Percentiles rank a stretch among this genome's conserved stretches.
These are phyloP conservation scores for Brettanomyces anomalus DNA, from an alignment of 805 yeast genomes.

Conservation along the genomic window DNA sequence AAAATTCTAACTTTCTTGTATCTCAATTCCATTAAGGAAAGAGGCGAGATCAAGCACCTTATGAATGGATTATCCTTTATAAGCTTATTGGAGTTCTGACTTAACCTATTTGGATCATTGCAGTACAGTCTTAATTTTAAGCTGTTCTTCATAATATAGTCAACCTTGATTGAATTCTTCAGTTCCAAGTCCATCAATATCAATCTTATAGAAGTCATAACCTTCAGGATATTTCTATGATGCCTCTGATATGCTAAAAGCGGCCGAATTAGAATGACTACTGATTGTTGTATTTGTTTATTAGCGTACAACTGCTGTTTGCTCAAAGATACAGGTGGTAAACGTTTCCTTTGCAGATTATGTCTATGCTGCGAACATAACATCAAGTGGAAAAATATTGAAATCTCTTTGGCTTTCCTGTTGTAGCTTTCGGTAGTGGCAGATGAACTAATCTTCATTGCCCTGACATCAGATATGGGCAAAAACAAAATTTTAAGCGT, in stretches of 20 bases:
- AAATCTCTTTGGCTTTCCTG: conserved; percentile 43
- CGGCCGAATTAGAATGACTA: conserved; percentile 3
- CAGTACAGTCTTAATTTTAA: conserved; percentile 9
- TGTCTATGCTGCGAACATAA: conserved; percentile 49
- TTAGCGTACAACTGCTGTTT: conserved; percentile 16
- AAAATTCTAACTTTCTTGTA: conserved; percentile 3
- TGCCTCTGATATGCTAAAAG: conserved; percentile 48
- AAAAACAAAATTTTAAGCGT: conserved; percentile 57
- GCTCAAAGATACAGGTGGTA: conserved; percentile 38
- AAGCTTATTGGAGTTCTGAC: background rate
- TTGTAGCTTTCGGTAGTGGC: conserved; percentile 12
- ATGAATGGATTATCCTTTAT: conserved; percentile 11
- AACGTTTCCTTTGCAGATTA: conserved; percentile 33
- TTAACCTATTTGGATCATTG: conserved; percentile 12
- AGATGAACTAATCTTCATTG: too few species aligned
- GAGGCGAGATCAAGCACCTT: conserved; percentile 14
- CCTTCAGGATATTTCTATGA: conserved; percentile 31
- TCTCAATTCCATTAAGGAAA: conserved; percentile 10
- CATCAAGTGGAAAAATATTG: conserved; percentile 47
- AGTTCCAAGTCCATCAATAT: conserved; percentile 6
- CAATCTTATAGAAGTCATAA: conserved; percentile 19
- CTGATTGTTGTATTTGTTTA: background rate
- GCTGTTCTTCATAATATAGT: conserved; percentile 6
- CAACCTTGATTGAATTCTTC: conserved; percentile 13
- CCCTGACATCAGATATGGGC: conserved; percentile 13